These are phyloP conservation scores for Protomyces gravidus DNA, from an alignment of 1,139 yeast genomes.

Conservation along the genomic window DNA sequence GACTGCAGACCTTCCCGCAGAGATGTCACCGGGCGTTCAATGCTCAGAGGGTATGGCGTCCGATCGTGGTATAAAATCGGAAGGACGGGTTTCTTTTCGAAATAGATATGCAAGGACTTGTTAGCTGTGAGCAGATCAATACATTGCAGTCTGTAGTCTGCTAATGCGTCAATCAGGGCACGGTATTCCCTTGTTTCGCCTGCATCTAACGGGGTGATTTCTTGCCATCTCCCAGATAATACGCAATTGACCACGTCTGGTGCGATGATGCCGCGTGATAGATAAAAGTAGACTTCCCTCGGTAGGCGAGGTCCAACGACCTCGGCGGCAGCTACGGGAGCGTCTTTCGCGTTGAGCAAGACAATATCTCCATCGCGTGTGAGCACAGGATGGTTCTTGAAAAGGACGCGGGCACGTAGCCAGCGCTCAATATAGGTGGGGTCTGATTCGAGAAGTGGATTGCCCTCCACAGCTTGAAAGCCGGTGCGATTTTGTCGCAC, in stretches of 20 bases:
- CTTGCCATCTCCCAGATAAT: conserved; percentile 58
- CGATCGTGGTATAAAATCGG: conserved; percentile 3
- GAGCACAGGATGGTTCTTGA: conserved; percentile 64
- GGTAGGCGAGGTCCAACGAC: conserved; percentile 82
- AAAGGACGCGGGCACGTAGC: conserved; percentile 44
- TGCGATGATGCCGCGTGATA: conserved; percentile 69
- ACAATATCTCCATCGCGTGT: conserved; percentile 66
- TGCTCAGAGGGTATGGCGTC: conserved; percentile 21
- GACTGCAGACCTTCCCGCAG: conserved; percentile 44
- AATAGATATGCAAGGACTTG: conserved; percentile 73
- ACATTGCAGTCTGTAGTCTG: conserved; percentile 55
- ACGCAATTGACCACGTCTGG: conserved; percentile 64
- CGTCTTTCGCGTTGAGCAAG: conserved; percentile 45
- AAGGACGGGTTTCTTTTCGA: conserved; percentile 50
- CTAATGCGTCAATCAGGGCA: conserved; percentile 50
- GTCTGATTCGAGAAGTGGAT: conserved; percentile 35
- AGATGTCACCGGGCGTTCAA: conserved; percentile 36
- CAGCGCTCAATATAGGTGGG: conserved; percentile 43
- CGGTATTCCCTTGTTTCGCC: conserved; percentile 50
- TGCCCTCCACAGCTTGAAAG: conserved; percentile 38
- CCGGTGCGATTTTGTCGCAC: conserved; percentile 49
- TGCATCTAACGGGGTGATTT: conserved; percentile 69
- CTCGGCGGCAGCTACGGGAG: conserved; percentile 78
- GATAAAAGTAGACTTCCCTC: conserved; percentile 76
- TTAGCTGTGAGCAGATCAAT: conserved; percentile 57